These are phyloP conservation scores for Acephala macrosclerotiorum DNA, from an alignment of 2,329 filamentous ascomycete species.

Conservation along the genomic window DNA sequence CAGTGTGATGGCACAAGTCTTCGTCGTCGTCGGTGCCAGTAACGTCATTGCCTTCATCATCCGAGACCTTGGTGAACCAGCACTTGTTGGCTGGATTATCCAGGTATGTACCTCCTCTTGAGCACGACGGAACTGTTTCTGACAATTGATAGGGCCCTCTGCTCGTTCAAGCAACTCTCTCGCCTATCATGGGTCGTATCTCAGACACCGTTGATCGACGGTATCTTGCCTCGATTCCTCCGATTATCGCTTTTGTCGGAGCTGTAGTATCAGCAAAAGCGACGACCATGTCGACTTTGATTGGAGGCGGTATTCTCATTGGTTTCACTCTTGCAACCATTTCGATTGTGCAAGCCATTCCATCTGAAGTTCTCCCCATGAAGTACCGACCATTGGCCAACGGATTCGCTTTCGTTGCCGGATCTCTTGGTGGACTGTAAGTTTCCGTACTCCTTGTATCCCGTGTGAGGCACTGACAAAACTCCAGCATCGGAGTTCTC, in stretches of 20 bases:
- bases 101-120: conserved; percentile 47
- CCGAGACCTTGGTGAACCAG: conserved; percentile 58
- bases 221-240: conserved; percentile 59
- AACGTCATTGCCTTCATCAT: conserved; percentile 64
- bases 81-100: conserved; percentile 63
- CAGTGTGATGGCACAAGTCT: conserved; percentile 61
- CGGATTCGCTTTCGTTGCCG: conserved; percentile 58
- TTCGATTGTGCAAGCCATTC: conserved; percentile 62
- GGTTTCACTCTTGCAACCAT: conserved; percentile 61
- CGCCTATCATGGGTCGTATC: conserved; percentile 62
- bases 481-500: conserved; percentile 50
- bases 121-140: conserved; percentile 6
- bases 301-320: conserved; percentile 62
- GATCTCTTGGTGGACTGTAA: conserved; percentile 59
- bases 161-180: conserved; percentile 63
- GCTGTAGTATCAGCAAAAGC: conserved; percentile 62
- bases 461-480: neutral
- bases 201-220: conserved; percentile 64
- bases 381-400: conserved; percentile 64
- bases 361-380: conserved; percentile 62
- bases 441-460: too few relatives aligned
- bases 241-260: conserved; percentile 60
- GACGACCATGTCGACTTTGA: conserved; percentile 60
- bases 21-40: conserved; percentile 61
- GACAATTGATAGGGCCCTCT: conserved; percentile 55